These are phyloP conservation scores for Cadophora sp. DNA, from an alignment of 2,329 filamentous ascomycete genomes.

Conservation along the genomic window DNA sequence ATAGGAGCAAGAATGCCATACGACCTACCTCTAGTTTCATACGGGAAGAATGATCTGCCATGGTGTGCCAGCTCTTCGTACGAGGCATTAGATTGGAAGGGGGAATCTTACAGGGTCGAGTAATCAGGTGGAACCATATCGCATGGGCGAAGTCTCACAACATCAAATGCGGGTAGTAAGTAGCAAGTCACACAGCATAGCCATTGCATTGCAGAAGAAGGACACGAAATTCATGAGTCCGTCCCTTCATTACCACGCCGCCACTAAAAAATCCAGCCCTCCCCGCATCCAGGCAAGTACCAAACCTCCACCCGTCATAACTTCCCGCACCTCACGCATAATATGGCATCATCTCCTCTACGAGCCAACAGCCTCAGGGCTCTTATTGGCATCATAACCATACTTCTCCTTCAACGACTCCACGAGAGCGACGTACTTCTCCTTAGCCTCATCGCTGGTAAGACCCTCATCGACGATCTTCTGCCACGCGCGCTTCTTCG, in stretches of 20 bases:
- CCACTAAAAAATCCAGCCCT: background rate
- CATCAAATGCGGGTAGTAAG: background rate
- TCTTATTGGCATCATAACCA: constrained; percentile 71
- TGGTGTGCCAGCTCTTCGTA: constrained; percentile 76
- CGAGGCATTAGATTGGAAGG: constrained; percentile 61
- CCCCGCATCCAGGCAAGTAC: constrained; percentile 1
- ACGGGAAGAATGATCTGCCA: constrained; percentile 68
- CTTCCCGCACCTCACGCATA: too few relatives aligned
- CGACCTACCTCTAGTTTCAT: constrained; percentile 73
- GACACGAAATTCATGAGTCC: background rate
- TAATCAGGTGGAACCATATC: background rate
- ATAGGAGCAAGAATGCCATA: constrained; percentile 86
- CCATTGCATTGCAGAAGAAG: background rate
- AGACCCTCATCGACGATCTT: constrained; percentile 68
- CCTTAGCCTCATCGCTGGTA: constrained; percentile 71
- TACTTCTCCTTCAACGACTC: constrained; percentile 74
- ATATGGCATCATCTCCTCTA: background rate
- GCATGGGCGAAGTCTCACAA: background rate
- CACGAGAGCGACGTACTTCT: constrained; percentile 76
- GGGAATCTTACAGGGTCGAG: constrained; percentile 32
- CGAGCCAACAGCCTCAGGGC: constrained; percentile 60
- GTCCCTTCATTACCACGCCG: background rate
- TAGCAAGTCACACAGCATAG: constrained; percentile 10
- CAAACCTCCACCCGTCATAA: background rate
- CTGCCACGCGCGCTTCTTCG: constrained; percentile 82